phyloP scores from a whole-genome alignment of 345 rosid genomes.

The Mallotus nudiflorus region DNA sequence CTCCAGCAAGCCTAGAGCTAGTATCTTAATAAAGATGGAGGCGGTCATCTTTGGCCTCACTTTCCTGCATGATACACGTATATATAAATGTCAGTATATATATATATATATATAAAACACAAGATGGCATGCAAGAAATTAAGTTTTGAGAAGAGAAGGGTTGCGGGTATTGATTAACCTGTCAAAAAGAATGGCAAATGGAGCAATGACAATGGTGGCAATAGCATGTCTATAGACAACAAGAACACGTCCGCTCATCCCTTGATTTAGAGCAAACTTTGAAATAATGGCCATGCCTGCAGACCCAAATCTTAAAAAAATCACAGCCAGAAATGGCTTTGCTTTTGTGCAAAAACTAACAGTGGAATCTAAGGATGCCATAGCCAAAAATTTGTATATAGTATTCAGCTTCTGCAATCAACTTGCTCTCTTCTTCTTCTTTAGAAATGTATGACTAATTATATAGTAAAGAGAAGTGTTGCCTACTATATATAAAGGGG shows the following conservation, averaged over 20 bases:
- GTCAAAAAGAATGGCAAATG: constrained; percentile 69
- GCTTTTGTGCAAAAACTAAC: constrained; percentile 7
- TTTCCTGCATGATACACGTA: constrained; percentile 52
- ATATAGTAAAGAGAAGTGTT: not conserved
- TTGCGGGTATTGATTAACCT: constrained; percentile 37
- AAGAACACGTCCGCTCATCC: constrained; percentile 67
- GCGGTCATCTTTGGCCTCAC: constrained; percentile 75
- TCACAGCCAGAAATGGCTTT: constrained; percentile 54
- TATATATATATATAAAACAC: too few relatives aligned
- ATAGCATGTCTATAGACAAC: constrained; percentile 66
- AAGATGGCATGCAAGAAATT: not conserved
- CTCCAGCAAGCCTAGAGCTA: constrained; percentile 71
- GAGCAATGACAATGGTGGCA: constrained; percentile 63
- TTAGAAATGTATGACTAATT: not conserved
- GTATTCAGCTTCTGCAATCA: too few relatives aligned
- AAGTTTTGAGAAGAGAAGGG: not conserved
- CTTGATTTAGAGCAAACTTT: constrained; percentile 52
- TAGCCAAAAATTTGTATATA: not conserved
- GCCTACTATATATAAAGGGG: constrained; percentile 13
- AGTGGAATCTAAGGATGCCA: not conserved
- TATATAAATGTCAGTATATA: too few relatives aligned
- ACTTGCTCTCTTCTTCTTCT: not conserved
- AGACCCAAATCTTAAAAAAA: constrained; percentile 55
- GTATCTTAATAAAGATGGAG: constrained; percentile 61
- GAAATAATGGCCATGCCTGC: constrained; percentile 56